Base-by-base conservation (phyloP, 2,329 filamentous ascomycete species). In the Botryotinia narcissicola region DNA sequence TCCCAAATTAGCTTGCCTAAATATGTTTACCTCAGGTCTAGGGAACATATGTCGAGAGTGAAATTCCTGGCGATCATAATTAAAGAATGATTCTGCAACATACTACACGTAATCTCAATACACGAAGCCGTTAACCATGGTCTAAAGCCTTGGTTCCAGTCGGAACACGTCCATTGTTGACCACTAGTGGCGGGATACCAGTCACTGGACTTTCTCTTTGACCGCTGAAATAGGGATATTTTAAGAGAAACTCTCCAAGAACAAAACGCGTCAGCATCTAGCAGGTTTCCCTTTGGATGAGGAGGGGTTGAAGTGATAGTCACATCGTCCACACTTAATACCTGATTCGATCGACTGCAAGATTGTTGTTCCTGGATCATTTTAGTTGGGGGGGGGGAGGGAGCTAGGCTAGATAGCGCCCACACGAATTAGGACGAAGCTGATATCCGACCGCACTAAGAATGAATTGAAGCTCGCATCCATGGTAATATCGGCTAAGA, bases 51-150 rank as follows among this genome's bases (percentile, higher is more conserved):
- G 29, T 67, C 61, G 66, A 54, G 48, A 67, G 59, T 59, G 37
- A 29, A 44, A n/a, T 67, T 22, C 66, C n/a, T 25, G 60, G 42
- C 46, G 46, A 67, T 67, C 60, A 67, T 67, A 44, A n/a, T 10
- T 44, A 67, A 22, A 46, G 37, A 46, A 42, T 63, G 42, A 32
- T 48, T 37, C 46, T 66, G 63, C 46, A 67, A 54, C 6, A 35
- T 25, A 37, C 57, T 62, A n/a, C 35, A 72, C 46, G 70, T 72
- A 72, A 72, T 46, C 46, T 42, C 22, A 63, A 42, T 72, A n/a
- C 70, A 67, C 37, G 35, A 57, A 51, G 35, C n/a, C 46, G 25
- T 22, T 42, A 66, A 66, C 57, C 8, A 37, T n/a, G 25, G 70
- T 40, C 29, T 14, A 54, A 67, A 29, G 18, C 8, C 37, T 67